Conservation (phyloP, 2,329 filamentous ascomycete species). For the Fusarium illudens region DNA sequence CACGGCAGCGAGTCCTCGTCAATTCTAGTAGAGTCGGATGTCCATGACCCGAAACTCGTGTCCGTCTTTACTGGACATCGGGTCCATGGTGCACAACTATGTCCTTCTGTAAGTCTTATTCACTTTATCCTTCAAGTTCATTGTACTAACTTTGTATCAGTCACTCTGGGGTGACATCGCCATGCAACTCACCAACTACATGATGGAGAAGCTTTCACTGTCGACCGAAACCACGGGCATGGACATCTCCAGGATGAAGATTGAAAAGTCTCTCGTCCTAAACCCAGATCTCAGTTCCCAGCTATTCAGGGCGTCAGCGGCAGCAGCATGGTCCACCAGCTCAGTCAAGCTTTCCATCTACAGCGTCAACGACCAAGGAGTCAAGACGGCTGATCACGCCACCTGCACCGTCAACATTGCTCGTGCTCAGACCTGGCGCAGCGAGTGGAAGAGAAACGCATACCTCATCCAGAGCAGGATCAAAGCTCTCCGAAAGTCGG, state of each 20-base stretch:
- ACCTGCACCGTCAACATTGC: slow-evolving; percentile 12
- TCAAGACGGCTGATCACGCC: slow-evolving; percentile 24
- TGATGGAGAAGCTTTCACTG: slow-evolving; percentile 27
- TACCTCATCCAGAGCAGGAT: slow-evolving; percentile 73
- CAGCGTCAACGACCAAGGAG: slow-evolving; percentile 31
- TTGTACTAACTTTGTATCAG: slow-evolving; percentile 7
- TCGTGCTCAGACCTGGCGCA: slow-evolving; percentile 10
- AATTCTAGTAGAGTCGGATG: slow-evolving; percentile 27
- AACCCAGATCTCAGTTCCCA: slow-evolving; percentile 15
- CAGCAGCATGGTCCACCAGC: slow-evolving; percentile 23
- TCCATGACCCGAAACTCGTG: slow-evolving; percentile 19
- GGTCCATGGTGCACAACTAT: slow-evolving; percentile 33
- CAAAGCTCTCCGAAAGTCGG: slow-evolving; percentile 56
- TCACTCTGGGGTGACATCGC: slow-evolving; percentile 32
- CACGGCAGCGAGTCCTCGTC: slow-evolving; percentile 11
- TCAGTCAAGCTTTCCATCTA: slow-evolving; percentile 31
- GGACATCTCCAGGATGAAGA: slow-evolving; percentile 31
- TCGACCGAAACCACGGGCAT: slow-evolving; percentile 16
- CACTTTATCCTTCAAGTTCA: too few species aligned
- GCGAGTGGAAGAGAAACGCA: slow-evolving; percentile 34
- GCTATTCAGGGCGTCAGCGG: slow-evolving; percentile 27
- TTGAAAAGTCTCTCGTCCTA: slow-evolving; percentile 33
- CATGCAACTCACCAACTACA: slow-evolving; percentile 17
- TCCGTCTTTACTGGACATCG: slow-evolving; percentile 30
- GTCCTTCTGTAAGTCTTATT: slow-evolving; percentile 26